Conservation (phyloP, 495 filamentous ascomycete species). For the Aspergillus nidulans region DNA sequence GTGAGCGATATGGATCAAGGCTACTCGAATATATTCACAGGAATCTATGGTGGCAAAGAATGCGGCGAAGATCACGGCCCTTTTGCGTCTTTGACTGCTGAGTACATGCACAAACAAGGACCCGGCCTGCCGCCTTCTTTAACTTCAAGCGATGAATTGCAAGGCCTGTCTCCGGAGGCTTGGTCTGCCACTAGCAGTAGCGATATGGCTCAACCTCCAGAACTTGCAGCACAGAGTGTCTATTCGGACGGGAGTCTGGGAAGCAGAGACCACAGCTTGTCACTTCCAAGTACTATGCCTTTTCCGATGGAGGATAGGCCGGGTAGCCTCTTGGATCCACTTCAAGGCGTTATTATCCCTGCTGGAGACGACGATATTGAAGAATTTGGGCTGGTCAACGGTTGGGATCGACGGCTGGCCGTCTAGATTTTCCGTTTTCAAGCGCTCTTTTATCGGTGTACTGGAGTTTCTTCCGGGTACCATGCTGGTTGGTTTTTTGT, state of each 20-base stretch:
- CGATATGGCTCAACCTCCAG: slow-evolving; percentile 31
- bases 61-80: slow-evolving; percentile 44
- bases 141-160: slow-evolving; percentile 25
- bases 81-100: slow-evolving; percentile 39
- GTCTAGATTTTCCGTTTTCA: slow-evolving; percentile 19
- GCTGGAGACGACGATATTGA: slow-evolving; percentile 29
- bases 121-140: slow-evolving; percentile 14
- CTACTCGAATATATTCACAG: slow-evolving; percentile 74
- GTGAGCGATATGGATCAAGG: slow-evolving; percentile 73
- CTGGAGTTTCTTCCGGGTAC: not conserved
- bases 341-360: slow-evolving; percentile 48
- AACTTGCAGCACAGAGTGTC: slow-evolving; percentile 58
- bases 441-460: not conserved
- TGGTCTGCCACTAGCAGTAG: slow-evolving; percentile 41
- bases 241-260: slow-evolving; percentile 73
- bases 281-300: slow-evolving; percentile 18
- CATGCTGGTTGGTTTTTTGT: not conserved
- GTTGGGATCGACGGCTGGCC: slow-evolving; percentile 39
- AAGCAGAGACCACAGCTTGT: slow-evolving; percentile 41
- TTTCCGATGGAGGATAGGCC: slow-evolving; percentile 28
- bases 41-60: slow-evolving; percentile 71
- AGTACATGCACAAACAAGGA: slow-evolving; percentile 31
- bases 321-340: slow-evolving; percentile 32
- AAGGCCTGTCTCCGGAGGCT: slow-evolving; percentile 35
- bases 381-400: slow-evolving; percentile 29